These are phyloP conservation scores for Phytophthora crassamura DNA, from an alignment of 352 stramenopile genomes.

Conservation along the genomic window DNA sequence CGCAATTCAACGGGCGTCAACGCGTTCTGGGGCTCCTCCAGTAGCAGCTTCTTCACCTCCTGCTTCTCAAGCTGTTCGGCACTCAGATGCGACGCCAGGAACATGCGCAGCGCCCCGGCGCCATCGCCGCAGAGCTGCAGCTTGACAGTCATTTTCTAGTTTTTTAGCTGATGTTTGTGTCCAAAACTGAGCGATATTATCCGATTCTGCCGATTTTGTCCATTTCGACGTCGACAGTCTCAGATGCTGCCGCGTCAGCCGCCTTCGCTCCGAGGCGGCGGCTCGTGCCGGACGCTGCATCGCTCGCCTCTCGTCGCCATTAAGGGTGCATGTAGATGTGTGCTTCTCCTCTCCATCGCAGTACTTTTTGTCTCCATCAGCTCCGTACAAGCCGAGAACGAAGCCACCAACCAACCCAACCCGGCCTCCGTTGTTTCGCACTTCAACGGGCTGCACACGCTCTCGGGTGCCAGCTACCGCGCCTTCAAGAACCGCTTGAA, in stretches of 20 bases:
- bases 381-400: constrained; percentile 19
- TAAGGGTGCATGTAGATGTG: constrained; percentile 10
- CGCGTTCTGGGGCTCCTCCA: constrained; percentile 10
- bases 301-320: background rate
- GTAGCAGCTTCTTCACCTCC: constrained; percentile 29
- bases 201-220: constrained; percentile 5
- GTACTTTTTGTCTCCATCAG: constrained; percentile 12
- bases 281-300: constrained; percentile 5
- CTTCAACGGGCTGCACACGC: constrained; percentile 64
- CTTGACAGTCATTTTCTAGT: constrained; percentile 14
- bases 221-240: constrained; percentile 19
- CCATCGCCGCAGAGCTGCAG: constrained; percentile 39
- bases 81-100: constrained; percentile 32
- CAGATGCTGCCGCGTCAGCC: constrained; percentile 39
- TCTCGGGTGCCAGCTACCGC: constrained; percentile 67
- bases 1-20: constrained; percentile 34
- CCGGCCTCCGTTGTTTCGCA: constrained; percentile 30
- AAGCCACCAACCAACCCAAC: background rate
- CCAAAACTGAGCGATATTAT: constrained; percentile 3
- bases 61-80: constrained; percentile 6
- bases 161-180: background rate
- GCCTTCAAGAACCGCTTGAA: constrained; percentile 78
- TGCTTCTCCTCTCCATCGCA: constrained; percentile 29
- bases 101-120: constrained; percentile 29
- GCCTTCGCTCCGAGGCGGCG: background rate